Base-by-base conservation (phyloP, 495 filamentous ascomycete species). In the Talaromyces proteolyticus region DNA sequence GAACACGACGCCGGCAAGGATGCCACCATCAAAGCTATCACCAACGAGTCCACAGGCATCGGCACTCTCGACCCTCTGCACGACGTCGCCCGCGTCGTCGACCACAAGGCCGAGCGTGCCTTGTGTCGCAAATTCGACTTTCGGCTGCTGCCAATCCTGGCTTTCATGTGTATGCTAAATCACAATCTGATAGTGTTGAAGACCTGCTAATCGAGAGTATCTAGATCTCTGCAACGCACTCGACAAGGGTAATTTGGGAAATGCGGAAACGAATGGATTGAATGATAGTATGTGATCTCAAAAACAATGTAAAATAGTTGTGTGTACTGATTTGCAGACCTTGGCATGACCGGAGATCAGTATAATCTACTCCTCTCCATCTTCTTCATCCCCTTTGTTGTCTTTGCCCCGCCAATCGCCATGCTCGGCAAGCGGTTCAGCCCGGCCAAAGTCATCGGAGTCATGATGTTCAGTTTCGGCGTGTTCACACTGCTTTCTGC, bases 341-440 rank as follows among this genome's bases (percentile, higher is more conserved):
- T 61, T 29, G 47, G 47, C 34, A 49, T 49, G 47, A 49, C 34
- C 38, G 47, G 47, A 1, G 76, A 80, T 49, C 77, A 89, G 54
- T 89, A 89, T 66, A 89, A 88, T 58, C 76, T 80, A 18, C 75
- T 89, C 11, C 65, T 89, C 16, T 78, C 75, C 18, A 81, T 89
- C 53, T 91, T 91, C 69, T 89, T 85, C 61, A 68, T 90, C n/a
- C 87, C 87, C 6, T 90, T 86, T 57, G 84, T 89, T 42, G 58
- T 89, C 14, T 83, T 78, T 41, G 85, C 81, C 6, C 85, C 82
- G 2, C 79, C 79, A 2, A 53, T 87, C 41, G 83, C 77, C 6
- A 82, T 91, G 67, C 59, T 86, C 3, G 83, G 81, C 43, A 88
- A 89, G 66, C 84, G 78, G 48, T 82, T 70, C 47, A 82, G 84